These are phyloP conservation scores for Datura wrightii DNA, from an alignment of 257 asterid genomes.

Conservation along the genomic window DNA sequence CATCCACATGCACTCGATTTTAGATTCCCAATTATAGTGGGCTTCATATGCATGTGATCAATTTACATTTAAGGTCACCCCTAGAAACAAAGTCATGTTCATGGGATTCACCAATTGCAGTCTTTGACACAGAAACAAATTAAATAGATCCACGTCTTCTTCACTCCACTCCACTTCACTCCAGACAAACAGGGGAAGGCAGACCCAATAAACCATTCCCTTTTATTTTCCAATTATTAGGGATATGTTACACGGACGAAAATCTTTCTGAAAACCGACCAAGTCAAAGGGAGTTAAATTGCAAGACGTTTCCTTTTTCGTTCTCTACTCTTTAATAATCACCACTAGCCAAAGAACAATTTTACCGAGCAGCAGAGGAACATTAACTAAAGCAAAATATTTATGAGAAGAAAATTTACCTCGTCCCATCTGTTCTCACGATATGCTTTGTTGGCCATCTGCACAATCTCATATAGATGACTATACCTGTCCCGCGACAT, in stretches of 20 bases:
- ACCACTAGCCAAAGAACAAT: neutral
- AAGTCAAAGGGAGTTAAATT: neutral
- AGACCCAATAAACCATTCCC: neutral
- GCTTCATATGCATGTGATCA: neutral
- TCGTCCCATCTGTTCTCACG: slow-evolving; percentile 71
- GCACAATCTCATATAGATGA: slow-evolving; percentile 66
- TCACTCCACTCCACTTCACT: neutral
- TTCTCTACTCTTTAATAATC: neutral
- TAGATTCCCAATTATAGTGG: neutral
- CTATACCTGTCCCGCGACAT: slow-evolving; percentile 67
- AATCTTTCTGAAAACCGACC: neutral
- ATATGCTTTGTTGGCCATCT: slow-evolving; percentile 69
- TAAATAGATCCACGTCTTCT: neutral
- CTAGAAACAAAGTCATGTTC: neutral
- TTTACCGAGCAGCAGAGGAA: neutral
- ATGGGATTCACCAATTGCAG: neutral
- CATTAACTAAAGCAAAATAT: neutral
- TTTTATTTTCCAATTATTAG: neutral
- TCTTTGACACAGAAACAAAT: neutral
- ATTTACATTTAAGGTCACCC: neutral
- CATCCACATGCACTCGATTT: neutral
- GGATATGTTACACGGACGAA: neutral
- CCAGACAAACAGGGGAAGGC: neutral
- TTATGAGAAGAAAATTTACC: slow-evolving; percentile 44
- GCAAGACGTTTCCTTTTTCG: neutral